Percentiles rank a stretch among this genome's conserved stretches.
These are phyloP conservation scores for Apophysomyces ossiformis DNA, from an alignment of 371 early-diverging fungal genomes.

Conservation along the genomic window DNA sequence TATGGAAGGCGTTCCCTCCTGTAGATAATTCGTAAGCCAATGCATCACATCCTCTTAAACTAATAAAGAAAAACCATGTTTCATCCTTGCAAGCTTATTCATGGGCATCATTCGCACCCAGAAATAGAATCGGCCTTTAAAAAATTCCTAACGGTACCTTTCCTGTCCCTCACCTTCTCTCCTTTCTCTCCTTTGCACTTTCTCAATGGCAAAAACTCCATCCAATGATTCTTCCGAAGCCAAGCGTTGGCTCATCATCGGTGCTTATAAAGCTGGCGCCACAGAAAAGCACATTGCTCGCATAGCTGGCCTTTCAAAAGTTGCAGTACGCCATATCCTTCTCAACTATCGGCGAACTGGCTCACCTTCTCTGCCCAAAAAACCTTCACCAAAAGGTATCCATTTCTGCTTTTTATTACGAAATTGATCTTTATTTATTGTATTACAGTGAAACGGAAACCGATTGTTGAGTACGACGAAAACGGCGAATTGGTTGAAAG, in stretches of 20 bases:
- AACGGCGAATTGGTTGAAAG: slow-evolving; percentile 43
- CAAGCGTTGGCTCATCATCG: slow-evolving; percentile 54
- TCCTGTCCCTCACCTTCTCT: neutral
- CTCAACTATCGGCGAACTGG: slow-evolving; percentile 48
- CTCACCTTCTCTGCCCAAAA: slow-evolving; percentile 43
- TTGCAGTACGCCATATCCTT: slow-evolving; percentile 51
- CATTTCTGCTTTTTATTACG: neutral
- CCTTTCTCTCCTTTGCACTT: slow-evolving; percentile 12
- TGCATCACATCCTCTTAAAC: too few species aligned
- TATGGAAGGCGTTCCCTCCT: too few species aligned
- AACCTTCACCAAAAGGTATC: slow-evolving; percentile 40
- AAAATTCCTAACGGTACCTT: slow-evolving; percentile 3
- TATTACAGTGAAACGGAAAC: slow-evolving; percentile 37
- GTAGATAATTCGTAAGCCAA: too few species aligned
- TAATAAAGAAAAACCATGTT: too few species aligned
- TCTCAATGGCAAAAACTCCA: slow-evolving; percentile 9
- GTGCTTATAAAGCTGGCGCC: slow-evolving; percentile 53
- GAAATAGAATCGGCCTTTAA: slow-evolving; percentile 12
- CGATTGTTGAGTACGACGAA: slow-evolving; percentile 55
- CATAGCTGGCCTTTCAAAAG: slow-evolving; percentile 47
- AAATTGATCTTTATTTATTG: neutral
- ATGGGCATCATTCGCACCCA: neutral
- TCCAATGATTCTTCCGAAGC: slow-evolving; percentile 34
- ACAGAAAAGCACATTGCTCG: slow-evolving; percentile 48
- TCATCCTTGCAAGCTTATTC: too few species aligned